A percentile compares a stretch with the other conserved stretches of the same genome.
Conservation (phyloP, 805 yeast species). For the Ogataea zsoltii region DNA sequence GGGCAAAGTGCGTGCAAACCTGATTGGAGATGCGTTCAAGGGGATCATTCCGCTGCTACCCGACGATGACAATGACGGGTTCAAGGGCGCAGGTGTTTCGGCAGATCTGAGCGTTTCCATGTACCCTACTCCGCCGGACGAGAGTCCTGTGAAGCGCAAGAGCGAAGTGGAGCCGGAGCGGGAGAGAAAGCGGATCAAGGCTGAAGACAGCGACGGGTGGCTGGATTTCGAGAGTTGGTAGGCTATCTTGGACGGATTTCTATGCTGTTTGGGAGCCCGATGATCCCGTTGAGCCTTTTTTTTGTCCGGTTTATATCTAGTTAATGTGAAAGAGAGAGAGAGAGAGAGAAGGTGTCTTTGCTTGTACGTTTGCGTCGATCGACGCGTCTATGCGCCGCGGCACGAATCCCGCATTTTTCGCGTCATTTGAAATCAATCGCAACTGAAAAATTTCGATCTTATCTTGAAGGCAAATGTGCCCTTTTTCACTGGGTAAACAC, state of each 20-base stretch:
- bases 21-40: constrained; percentile 46
- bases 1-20: constrained; percentile 46
- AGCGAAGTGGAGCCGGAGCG: constrained; percentile 6
- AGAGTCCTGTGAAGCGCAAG: constrained; percentile 12
- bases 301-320: no score
- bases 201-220: constrained; percentile 13
- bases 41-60: constrained; percentile 39
- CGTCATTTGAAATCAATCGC: background rate
- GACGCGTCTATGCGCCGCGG: no score
- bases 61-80: constrained; percentile 14
- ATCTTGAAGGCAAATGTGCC: background rate
- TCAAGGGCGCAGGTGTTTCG: constrained; percentile 5
- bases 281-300: background rate
- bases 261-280: no score
- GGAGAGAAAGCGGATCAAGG: constrained; percentile 21
- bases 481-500: no score
- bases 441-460: no score
- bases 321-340: no score
- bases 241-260: no score
- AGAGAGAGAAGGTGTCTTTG: no score
- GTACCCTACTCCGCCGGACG: constrained; percentile 42
- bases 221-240: constrained; percentile 24
- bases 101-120: constrained; percentile 21
- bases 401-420: background rate
- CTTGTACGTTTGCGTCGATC: no score